Conservation (phyloP, 225 moss, liverwort and hornwort species). For the Marchantia polymorpha region DNA sequence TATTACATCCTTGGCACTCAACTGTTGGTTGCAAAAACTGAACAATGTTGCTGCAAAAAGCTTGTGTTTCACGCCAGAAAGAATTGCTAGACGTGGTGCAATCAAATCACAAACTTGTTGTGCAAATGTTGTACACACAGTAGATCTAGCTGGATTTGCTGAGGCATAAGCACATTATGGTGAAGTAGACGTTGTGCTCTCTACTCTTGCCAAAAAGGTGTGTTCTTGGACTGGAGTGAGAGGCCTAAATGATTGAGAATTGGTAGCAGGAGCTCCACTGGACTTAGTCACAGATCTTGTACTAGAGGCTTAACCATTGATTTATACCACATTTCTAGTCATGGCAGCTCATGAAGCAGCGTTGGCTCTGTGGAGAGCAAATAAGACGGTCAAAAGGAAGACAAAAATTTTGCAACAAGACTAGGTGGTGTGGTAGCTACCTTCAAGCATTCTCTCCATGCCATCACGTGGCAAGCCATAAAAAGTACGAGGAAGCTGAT, state of each 20-base stretch:
- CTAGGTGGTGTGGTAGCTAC: no score
- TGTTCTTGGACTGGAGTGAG: neutral
- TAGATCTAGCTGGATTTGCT: neutral
- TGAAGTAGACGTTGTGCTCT: neutral
- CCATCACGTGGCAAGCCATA: no score
- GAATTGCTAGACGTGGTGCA: neutral
- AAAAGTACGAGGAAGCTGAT: no score
- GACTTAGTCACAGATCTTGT: neutral
- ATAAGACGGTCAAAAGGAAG: no score
- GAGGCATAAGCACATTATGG: neutral
- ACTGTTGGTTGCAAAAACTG: neutral
- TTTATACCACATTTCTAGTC: neutral
- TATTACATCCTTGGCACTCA: neutral
- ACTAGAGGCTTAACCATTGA: slow-evolving; percentile 1
- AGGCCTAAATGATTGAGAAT: neutral
- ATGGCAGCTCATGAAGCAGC: neutral
- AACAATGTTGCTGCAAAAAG: neutral
- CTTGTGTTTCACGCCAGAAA: neutral
- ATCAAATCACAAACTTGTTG: neutral
- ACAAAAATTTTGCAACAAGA: no score
- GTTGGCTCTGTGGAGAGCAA: neutral
- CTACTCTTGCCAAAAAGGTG: neutral
- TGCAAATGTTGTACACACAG: neutral
- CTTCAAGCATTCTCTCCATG: no score
- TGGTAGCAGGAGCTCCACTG: neutral